These are phyloP conservation scores for Neopestalotiopsis sp. DNA, from an alignment of 2,329 filamentous ascomycete species.

Conservation along the genomic window DNA sequence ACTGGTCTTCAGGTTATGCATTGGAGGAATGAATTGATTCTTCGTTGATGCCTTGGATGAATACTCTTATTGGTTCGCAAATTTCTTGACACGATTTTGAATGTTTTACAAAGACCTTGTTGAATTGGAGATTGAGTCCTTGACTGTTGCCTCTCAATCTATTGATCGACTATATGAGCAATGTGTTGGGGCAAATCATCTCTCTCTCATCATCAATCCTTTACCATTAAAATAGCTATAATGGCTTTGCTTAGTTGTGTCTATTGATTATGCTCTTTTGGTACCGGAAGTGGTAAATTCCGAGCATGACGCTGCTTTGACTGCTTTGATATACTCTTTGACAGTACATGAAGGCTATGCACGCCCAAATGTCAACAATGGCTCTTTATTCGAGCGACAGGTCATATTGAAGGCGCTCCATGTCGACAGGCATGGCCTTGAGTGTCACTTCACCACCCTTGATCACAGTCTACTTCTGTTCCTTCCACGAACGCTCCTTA, in stretches of 20 bases:
- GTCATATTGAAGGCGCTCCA: neutral
- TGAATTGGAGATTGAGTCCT: neutral
- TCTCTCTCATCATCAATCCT: neutral
- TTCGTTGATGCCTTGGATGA: too few relatives aligned
- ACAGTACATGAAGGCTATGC: neutral
- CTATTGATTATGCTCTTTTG: neutral
- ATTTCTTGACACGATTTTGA: too few relatives aligned
- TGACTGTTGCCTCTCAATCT: neutral
- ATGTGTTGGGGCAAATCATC: neutral
- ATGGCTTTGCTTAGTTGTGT: neutral
- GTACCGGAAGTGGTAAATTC: conserved; percentile 1
- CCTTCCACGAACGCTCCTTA: neutral
- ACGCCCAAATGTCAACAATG: neutral
- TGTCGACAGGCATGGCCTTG: neutral
- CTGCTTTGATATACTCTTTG: conserved; percentile 3
- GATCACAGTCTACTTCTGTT: neutral
- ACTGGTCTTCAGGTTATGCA: too few relatives aligned
- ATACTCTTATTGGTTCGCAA: too few relatives aligned
- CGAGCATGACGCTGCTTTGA: neutral
- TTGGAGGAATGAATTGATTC: too few relatives aligned
- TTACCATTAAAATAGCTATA: neutral
- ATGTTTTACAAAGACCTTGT: neutral
- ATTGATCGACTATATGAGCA: neutral
- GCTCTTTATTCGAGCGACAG: neutral
- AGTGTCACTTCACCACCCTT: neutral